Conservation (phyloP, 352 stramenopile genomes). For the Peronospora destructor region DNA sequence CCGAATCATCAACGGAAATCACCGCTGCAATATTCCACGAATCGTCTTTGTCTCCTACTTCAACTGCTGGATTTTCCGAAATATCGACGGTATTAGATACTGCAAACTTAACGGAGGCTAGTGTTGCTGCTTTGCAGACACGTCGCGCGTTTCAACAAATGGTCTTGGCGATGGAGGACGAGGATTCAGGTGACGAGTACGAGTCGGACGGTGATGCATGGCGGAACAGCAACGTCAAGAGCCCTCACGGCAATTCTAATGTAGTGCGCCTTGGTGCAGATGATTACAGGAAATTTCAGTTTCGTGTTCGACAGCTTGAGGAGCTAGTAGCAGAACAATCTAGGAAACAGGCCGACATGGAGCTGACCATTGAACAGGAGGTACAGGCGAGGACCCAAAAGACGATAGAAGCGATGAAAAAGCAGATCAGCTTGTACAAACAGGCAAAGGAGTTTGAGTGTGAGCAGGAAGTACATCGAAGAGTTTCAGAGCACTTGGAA, state of each 20-base stretch:
- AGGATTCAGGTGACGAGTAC: slow-evolving; percentile 53
- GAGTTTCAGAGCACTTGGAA: slow-evolving; percentile 47
- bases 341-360: slow-evolving; percentile 61
- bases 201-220: slow-evolving; percentile 46
- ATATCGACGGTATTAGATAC: slow-evolving; percentile 4
- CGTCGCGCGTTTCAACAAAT: slow-evolving; percentile 79
- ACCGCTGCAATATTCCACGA: not conserved
- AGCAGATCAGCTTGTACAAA: slow-evolving; percentile 83
- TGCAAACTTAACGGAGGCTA: slow-evolving; percentile 50
- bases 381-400: slow-evolving; percentile 57
- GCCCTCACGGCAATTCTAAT: slow-evolving; percentile 21
- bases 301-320: slow-evolving; percentile 69
- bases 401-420: slow-evolving; percentile 68
- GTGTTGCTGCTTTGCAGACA: slow-evolving; percentile 65
- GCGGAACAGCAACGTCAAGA: slow-evolving; percentile 15
- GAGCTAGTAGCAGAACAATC: slow-evolving; percentile 66
- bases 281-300: slow-evolving; percentile 82
- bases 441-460: slow-evolving; percentile 74
- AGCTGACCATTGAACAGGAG: slow-evolving; percentile 73
- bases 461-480: slow-evolving; percentile 70
- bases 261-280: slow-evolving; percentile 56
- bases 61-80: slow-evolving; percentile 8
- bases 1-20: slow-evolving; percentile 17
- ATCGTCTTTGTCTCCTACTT: not conserved
- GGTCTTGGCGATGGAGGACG: slow-evolving; percentile 75